Evolutionary conservation across 495 filamentous ascomycete genomes (phyloP), one percentile per base, ranked within the genome.

Genomic region (Haplographium delicatum): DNA sequence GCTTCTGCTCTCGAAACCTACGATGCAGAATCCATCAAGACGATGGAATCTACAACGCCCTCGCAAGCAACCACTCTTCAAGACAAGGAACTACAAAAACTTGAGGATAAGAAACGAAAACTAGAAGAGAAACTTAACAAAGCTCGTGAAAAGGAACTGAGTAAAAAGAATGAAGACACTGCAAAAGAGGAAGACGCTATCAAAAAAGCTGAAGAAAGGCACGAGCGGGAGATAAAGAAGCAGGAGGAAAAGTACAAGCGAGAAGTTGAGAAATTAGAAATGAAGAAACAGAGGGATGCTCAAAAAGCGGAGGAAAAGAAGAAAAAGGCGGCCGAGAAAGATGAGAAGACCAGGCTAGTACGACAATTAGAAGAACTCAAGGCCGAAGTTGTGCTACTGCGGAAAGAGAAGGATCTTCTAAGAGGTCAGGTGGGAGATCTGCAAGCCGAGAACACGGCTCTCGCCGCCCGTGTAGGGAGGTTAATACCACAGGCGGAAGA

Each of bases 51-150:
- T 46, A 1, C 38, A 25, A 25, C 27, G 9, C 22, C 10, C 22
- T 19, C 27, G 18, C 27, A 25, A 25, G 40, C 41, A 8, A 50
- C 58, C 9, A 38, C 60, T 25, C 52, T 47, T 13, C 59, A 59
- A 19, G 61, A 62, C 44, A 60, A 62, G 28, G 58, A 68, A 30
- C 64, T 96, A 2, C 67, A 70, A 31, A 93, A 90, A 54, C 77
- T 95, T 1, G 75, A 86, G 10, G 72, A 83, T 5, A 80, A 83
- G 50, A 84, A 84, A 51, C 74, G 73, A 31, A 82, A 85, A 48
- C 71, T 88, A 2, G 79, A 89, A 18, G 78, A 82, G 31, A 88
- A 89, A 57, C 68, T 95, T 0, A 59, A 51, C 66, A 72, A 77
- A 47, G 68, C 71, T 20, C 68, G 74, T 11, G 71, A 76, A 51